These are phyloP conservation scores for Miscanthus lutarioriparius DNA, from an alignment of 176 grass and related monocot species.

Conservation along the genomic window DNA sequence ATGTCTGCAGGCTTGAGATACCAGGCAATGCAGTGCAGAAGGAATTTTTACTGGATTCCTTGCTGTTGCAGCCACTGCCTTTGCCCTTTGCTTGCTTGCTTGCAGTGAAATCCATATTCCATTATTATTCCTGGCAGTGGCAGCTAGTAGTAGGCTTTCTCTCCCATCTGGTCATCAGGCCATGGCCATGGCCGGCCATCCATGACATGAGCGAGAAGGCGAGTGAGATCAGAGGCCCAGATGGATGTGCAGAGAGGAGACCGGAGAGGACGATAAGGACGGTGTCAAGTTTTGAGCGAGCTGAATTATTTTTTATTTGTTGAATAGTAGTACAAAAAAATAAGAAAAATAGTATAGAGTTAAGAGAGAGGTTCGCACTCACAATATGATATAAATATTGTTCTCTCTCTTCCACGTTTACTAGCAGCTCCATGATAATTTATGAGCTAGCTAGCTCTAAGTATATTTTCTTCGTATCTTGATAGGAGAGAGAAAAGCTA, in stretches of 20 bases:
- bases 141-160: not conserved
- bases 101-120: slow-evolving; percentile 29
- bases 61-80: not conserved
- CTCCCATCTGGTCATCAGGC: not conserved
- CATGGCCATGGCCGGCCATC: not conserved
- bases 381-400: no score
- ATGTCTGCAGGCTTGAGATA: slow-evolving; percentile 4
- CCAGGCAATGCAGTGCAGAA: not conserved
- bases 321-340: no score
- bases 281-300: no score
- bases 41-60: slow-evolving; percentile 35
- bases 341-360: no score
- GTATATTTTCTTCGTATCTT: no score
- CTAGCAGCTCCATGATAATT: no score
- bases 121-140: not conserved
- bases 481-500: no score
- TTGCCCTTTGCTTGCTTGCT: slow-evolving; percentile 17
- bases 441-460: no score
- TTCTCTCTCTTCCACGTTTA: no score
- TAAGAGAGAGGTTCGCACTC: no score
- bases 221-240: not conserved
- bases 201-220: slow-evolving; percentile 8
- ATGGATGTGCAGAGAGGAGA: not conserved
- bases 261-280: not conserved
- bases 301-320: no score